phyloP scores from a whole-genome alignment of 2,329 filamentous ascomycete species.

The Aspergillus pseudoterreus region DNA sequence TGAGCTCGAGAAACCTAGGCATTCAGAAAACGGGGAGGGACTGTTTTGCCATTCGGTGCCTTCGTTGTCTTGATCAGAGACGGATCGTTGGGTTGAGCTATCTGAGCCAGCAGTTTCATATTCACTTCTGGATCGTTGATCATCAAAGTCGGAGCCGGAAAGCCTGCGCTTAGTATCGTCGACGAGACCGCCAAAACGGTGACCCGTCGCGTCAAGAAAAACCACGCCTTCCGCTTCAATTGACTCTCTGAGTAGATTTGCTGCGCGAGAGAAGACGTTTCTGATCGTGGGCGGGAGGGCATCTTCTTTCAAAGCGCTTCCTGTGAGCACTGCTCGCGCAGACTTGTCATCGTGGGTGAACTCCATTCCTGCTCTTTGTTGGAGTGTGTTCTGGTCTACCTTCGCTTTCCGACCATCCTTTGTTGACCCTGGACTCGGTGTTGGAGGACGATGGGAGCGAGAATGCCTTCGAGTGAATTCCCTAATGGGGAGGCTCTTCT shows the following conservation, averaged over 20 bases:
- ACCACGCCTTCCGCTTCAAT: constrained; percentile 40
- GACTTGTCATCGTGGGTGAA: not conserved
- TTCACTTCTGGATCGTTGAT: constrained; percentile 5
- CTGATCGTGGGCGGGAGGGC: constrained; percentile 11
- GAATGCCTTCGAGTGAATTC: not conserved
- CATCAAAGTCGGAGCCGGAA: constrained; percentile 3
- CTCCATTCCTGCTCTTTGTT: not conserved
- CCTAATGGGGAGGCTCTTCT: not conserved
- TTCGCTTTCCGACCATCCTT: too few species aligned
- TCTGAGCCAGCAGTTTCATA: constrained; percentile 21
- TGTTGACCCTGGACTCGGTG: too few species aligned
- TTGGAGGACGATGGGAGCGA: too few species aligned
- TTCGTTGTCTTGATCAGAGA: not conserved
- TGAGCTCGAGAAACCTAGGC: constrained; percentile 18
- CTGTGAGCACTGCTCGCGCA: constrained; percentile 3
- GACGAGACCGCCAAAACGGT: constrained; percentile 15
- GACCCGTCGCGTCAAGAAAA: constrained; percentile 25
- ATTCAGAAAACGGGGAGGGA: not conserved
- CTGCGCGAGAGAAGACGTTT: constrained; percentile 43
- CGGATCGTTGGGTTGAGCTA: not conserved
- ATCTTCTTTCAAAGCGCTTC: constrained; percentile 9
- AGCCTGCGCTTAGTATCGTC: constrained; percentile 9
- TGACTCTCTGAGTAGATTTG: constrained; percentile 42
- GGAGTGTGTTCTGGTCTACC: too few species aligned
- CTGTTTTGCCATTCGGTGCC: not conserved